phyloP scores from a whole-genome alignment of 1,139 yeast species.

The Geotrichum australiense region DNA sequence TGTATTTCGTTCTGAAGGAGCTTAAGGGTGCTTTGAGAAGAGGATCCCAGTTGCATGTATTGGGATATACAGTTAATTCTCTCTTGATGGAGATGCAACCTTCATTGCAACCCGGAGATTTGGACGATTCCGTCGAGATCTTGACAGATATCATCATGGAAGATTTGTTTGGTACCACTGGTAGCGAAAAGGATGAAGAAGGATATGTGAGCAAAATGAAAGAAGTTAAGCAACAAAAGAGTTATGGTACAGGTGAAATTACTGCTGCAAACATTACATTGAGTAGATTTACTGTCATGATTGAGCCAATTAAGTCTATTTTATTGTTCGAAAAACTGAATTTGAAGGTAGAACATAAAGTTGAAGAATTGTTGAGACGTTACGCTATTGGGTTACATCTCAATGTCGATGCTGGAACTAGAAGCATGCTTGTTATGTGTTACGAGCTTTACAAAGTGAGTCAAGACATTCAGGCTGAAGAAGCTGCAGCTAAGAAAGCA shows the following conservation, averaged over 20 bases:
- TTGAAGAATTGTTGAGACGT: conserved; percentile 73
- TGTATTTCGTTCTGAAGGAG: conserved; percentile 69
- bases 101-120: conserved; percentile 56
- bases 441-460: conserved; percentile 65
- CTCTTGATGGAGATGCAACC: conserved; percentile 50
- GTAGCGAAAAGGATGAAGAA: conserved; percentile 92
- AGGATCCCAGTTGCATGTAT: conserved; percentile 91
- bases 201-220: conserved; percentile 82
- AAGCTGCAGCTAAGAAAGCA: conserved; percentile 21
- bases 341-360: conserved; percentile 61
- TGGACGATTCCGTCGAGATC: conserved; percentile 59
- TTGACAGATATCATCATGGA: conserved; percentile 78
- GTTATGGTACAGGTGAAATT: conserved; percentile 81
- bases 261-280: conserved; percentile 62
- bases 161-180: conserved; percentile 86
- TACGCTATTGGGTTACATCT: conserved; percentile 70
- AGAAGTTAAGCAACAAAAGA: conserved; percentile 84
- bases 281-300: conserved; percentile 49
- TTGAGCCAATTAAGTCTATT: conserved; percentile 60
- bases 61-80: conserved; percentile 80
- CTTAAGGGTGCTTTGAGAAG: conserved; percentile 70
- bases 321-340: conserved; percentile 61
- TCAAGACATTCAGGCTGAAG: conserved; percentile 30
- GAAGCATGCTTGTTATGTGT: conserved; percentile 61
- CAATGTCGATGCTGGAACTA: conserved; percentile 53